Conservation (phyloP, 176 grass and related monocot species). For the Phragmites australis region DNA sequence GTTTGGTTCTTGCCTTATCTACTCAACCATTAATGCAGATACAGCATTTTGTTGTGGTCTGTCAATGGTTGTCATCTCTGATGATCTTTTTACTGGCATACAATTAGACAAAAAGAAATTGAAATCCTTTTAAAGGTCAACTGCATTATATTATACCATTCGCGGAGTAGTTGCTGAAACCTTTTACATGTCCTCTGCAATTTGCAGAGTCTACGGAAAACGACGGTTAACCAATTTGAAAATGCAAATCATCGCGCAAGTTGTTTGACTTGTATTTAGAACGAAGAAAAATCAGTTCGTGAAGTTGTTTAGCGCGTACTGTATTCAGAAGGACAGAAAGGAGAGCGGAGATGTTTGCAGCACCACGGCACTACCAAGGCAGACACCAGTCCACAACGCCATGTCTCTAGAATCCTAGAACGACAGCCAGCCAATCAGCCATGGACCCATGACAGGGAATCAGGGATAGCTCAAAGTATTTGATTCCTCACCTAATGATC, state of each 20-base stretch:
- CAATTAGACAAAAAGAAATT: too few species aligned
- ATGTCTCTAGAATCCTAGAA: not conserved
- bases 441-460: not conserved
- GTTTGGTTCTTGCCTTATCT: not conserved
- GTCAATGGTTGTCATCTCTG: too few species aligned
- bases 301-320: not conserved
- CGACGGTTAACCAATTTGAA: not conserved
- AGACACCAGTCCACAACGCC: not conserved
- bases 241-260: not conserved
- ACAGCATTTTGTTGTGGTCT: too few species aligned
- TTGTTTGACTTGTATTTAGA: not conserved
- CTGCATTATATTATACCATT: too few species aligned
- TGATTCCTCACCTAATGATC: not conserved
- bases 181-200: not conserved
- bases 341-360: not conserved
- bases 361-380: not conserved
- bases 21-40: too few species aligned
- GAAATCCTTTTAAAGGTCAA: too few species aligned
- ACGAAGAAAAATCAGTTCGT: not conserved
- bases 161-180: not conserved
- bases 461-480: not conserved
- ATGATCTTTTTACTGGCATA: too few species aligned
- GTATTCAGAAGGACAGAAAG: not conserved
- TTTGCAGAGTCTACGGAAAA: not conserved
- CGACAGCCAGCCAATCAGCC: not conserved